Conservation (phyloP, 768 basidiomycete genomes). For the Clitopilus passeckerianus region DNA sequence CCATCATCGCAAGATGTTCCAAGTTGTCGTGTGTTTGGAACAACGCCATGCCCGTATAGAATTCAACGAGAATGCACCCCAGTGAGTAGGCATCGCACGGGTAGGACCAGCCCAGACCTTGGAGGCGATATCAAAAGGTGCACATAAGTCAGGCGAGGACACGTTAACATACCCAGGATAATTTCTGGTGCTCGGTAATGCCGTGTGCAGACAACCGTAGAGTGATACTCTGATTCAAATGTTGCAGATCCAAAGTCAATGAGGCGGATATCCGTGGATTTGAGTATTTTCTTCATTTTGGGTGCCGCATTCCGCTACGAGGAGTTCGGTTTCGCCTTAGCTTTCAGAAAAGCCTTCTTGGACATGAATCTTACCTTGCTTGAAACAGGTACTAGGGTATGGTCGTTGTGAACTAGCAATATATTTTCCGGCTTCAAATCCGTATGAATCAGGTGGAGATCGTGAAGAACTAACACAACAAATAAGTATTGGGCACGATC, state of each 20-base stretch:
- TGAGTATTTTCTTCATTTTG: conserved; percentile 72
- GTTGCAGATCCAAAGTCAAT: conserved; percentile 99
- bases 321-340: neutral
- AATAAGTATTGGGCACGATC: conserved; percentile 5
- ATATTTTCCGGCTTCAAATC: conserved; percentile 99
- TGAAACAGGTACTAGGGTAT: conserved; percentile 52
- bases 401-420: conserved; percentile 83
- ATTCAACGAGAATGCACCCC: conserved; percentile 98
- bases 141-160: neutral
- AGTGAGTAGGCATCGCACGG: conserved; percentile 98
- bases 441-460: conserved; percentile 89
- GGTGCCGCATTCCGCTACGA: conserved; percentile 59
- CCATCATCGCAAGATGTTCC: conserved; percentile 99
- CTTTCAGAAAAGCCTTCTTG: neutral
- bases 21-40: conserved; percentile 99
- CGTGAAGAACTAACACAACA: conserved; percentile 70
- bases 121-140: conserved; percentile 11
- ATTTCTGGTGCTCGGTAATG: conserved; percentile 99
- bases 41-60: conserved; percentile 95
- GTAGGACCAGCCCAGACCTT: conserved; percentile 96
- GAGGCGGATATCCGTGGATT: conserved; percentile 86
- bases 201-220: conserved; percentile 94
- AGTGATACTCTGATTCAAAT: conserved; percentile 97
- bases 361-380: conserved; percentile 46
- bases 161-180: conserved; percentile 75